phyloP scores from a whole-genome alignment of 371 early-diverging fungal genomes.

The Syncephalastrum monosporum region DNA sequence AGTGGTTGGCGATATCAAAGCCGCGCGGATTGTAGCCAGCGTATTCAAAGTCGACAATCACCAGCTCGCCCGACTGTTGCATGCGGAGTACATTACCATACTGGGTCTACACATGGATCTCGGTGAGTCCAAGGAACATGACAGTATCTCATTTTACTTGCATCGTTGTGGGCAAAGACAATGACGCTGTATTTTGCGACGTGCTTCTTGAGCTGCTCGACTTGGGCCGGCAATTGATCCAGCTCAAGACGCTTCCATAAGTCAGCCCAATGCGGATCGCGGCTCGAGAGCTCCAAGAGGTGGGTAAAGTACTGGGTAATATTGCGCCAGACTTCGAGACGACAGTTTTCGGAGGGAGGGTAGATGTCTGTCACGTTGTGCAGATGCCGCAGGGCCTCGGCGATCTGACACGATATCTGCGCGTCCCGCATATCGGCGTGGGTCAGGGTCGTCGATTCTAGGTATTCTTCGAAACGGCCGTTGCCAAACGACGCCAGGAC shows the following conservation, averaged over 20 bases:
- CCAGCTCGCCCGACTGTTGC: slow-evolving; percentile 52
- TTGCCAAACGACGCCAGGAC: slow-evolving; percentile 82
- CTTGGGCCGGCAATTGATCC: slow-evolving; percentile 33
- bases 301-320: not conserved
- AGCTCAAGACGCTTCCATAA: slow-evolving; percentile 34
- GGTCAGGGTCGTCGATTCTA: slow-evolving; percentile 74
- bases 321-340: slow-evolving; percentile 67
- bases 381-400: slow-evolving; percentile 67
- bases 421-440: slow-evolving; percentile 68
- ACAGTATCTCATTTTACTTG: slow-evolving; percentile 9
- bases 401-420: slow-evolving; percentile 69
- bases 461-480: slow-evolving; percentile 85
- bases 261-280: not conserved
- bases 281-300: not conserved
- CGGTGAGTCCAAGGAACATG: not conserved
- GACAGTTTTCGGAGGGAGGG: slow-evolving; percentile 40
- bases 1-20: slow-evolving; percentile 87
- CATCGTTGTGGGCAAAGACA: slow-evolving; percentile 65
- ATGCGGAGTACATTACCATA: slow-evolving; percentile 81
- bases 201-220: slow-evolving; percentile 41
- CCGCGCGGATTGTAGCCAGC: slow-evolving; percentile 83
- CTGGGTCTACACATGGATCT: slow-evolving; percentile 52
- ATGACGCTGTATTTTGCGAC: slow-evolving; percentile 40
- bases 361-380: slow-evolving; percentile 70
- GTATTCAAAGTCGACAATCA: slow-evolving; percentile 85